Evolutionary conservation across 352 stramenopile genomes (phyloP).

Genomic region (Phytophthora citrophthora): DNA sequence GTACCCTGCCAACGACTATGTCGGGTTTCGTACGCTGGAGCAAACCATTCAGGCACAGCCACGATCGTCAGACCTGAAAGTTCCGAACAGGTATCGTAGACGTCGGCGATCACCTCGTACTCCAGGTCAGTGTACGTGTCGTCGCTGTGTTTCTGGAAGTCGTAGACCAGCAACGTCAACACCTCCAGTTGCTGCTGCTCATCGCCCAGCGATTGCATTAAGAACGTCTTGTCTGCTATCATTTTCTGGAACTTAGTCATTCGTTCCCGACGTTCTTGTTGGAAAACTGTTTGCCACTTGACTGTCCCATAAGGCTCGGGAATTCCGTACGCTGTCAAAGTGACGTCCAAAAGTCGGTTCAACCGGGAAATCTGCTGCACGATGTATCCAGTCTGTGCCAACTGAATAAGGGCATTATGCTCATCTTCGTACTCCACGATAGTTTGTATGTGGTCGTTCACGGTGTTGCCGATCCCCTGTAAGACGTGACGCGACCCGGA

Average conservation of each 20-base stretch:
- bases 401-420: conserved; percentile 19
- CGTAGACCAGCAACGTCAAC: conserved; percentile 35
- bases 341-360: conserved; percentile 32
- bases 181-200: conserved; percentile 35
- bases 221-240: conserved; percentile 9
- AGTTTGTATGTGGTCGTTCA: conserved; percentile 25
- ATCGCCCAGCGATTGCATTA: conserved; percentile 25
- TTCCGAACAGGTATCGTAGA: conserved; percentile 23
- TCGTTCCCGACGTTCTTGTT: conserved; percentile 32
- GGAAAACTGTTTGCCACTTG: conserved; percentile 29
- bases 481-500: conserved; percentile 24
- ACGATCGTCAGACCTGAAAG: conserved; percentile 23
- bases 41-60: conserved; percentile 38
- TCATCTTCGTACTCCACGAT: conserved; percentile 30
- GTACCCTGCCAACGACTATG: conserved; percentile 30
- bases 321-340: conserved; percentile 23
- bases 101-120: conserved; percentile 20
- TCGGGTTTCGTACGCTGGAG: conserved; percentile 27
- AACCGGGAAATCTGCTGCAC: conserved; percentile 27
- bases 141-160: conserved; percentile 28
- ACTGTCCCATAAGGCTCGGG: conserved; percentile 11
- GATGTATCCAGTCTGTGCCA: conserved; percentile 37
- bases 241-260: conserved; percentile 25
- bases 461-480: conserved; percentile 19
- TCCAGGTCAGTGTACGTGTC: conserved; percentile 32